Evolutionary conservation across 306 rosid genomes (phyloP).

Genomic region (Dryas alaskensis): DNA sequence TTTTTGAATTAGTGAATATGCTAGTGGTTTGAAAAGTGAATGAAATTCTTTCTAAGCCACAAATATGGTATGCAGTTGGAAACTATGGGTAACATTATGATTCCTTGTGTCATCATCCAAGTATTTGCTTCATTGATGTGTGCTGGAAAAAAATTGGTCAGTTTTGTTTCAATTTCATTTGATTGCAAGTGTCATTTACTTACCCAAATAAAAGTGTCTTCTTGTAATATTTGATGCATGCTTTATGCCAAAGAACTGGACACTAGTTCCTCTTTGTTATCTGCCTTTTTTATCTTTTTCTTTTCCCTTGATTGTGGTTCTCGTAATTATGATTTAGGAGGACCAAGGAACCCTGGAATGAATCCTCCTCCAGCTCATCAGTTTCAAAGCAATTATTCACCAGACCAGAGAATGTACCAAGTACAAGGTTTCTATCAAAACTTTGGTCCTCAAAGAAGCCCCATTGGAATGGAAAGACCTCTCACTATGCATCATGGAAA

Average conservation of each 20-base stretch:
- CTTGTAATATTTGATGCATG: background rate
- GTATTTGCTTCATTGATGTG: background rate
- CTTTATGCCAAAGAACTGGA: background rate
- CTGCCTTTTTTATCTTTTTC: slow-evolving; percentile 12
- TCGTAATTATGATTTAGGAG: slow-evolving; percentile 39
- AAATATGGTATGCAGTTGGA: background rate
- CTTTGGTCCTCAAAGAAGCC: slow-evolving; percentile 35
- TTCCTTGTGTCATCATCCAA: background rate
- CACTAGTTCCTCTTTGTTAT: background rate
- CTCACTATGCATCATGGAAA: slow-evolving; percentile 26
- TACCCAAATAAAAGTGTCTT: background rate
- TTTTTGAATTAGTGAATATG: background rate
- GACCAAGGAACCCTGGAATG: slow-evolving; percentile 45
- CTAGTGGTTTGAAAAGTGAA: background rate
- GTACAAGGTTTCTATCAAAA: slow-evolving; percentile 28
- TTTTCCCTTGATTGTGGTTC: slow-evolving; percentile 23
- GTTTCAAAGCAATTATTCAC: slow-evolving; percentile 31
- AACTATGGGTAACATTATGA: background rate
- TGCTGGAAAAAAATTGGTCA: background rate
- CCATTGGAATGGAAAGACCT: slow-evolving; percentile 26
- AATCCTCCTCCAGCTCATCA: slow-evolving; percentile 41
- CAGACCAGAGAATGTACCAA: slow-evolving; percentile 35
- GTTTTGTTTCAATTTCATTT: background rate
- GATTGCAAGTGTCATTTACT: background rate
- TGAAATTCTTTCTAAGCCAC: background rate